Base-by-base conservation (phyloP, 495 filamentous ascomycete species). In the Tetracladium marchalianum region DNA sequence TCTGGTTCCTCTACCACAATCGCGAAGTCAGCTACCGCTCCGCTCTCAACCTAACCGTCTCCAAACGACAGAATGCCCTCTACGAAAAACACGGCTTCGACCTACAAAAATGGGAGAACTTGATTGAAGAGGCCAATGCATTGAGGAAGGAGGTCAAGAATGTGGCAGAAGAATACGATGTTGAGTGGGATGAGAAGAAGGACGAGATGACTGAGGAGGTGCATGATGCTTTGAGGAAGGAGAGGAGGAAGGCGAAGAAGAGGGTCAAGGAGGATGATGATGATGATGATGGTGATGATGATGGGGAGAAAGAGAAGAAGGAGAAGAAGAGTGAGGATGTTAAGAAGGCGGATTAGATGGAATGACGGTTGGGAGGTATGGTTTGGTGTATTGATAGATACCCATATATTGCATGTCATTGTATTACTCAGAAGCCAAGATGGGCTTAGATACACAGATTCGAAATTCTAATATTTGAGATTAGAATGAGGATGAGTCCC, bases 1-100 rank as follows among this genome's bases (percentile, higher is more conserved):
- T 93, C 51, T 95, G 88, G 84, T 95, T 96, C 57, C 71, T 97
- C 10, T 94, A 90, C 62, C 84, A 93, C 60, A 94, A 90, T 63
- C 79, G 86, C 36, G 88, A 94, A 64, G 82, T 94, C 15, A 84
- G 76, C 35, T 95, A 95, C 64, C 80, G 81, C 48, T 80, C 81
- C 5, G 87, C 87, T 17, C 74, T 94, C 58, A 92, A 92, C 56
- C 75, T 89, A 47, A 94, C 89, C 1, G 82, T 96, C 32, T 85
- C 75, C 35, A 66, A 80, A 15, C 72, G 89, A 4, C 89, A 95
- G 66, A 71, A 76, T 42, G 76, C 81, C 54, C 68, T 95, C 16
- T 96, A 96, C 55, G 68, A 84, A 52, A 62, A 64, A 31, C 74
- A 76, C 27, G 85, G 86, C 0, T 84, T 97, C 48, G 84, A 95